A percentile compares a stretch with the other conserved stretches of the same genome.
phyloP scores from a whole-genome alignment of 495 filamentous ascomycete species.

The Tuber indicum region DNA sequence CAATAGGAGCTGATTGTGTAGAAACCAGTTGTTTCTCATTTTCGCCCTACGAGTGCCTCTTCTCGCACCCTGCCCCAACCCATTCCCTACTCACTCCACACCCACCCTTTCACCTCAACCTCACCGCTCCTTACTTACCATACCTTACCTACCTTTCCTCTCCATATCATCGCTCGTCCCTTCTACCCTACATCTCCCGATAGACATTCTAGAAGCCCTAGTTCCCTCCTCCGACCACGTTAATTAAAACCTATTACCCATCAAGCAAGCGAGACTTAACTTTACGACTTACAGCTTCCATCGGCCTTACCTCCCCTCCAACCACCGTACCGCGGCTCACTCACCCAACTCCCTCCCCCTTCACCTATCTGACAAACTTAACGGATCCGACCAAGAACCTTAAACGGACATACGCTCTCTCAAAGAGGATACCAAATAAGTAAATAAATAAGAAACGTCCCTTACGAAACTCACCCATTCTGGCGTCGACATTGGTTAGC shows the following conservation, averaged over 20 bases:
- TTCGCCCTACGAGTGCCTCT: conserved; percentile 9
- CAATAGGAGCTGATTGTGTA: not conserved
- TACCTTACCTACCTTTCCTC: conserved; percentile 6
- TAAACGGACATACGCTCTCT: not conserved
- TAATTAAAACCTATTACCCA: not conserved
- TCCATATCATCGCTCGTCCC: conserved; percentile 9
- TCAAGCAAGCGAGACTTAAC: not conserved
- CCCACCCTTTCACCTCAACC: conserved; percentile 21
- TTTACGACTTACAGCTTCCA: not conserved
- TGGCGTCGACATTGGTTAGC: conserved; percentile 16
- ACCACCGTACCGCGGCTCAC: not conserved
- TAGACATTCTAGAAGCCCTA: conserved; percentile 27
- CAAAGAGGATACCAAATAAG: not conserved
- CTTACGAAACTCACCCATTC: conserved; percentile 6
- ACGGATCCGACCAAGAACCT: not conserved
- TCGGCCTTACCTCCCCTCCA: conserved; percentile 1
- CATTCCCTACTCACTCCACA: conserved; percentile 17
- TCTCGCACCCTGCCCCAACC: conserved; percentile 24
- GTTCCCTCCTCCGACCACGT: conserved; percentile 10
- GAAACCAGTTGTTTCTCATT: conserved; percentile 23
- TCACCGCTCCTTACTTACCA: conserved; percentile 5
- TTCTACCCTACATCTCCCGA: conserved; percentile 11
- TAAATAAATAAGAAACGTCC: not conserved
- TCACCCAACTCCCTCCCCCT: conserved; percentile 1
- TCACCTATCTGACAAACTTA: not conserved